These are phyloP conservation scores for Lippia alba DNA, from an alignment of 305 asterid genomes.

Conservation along the genomic window DNA sequence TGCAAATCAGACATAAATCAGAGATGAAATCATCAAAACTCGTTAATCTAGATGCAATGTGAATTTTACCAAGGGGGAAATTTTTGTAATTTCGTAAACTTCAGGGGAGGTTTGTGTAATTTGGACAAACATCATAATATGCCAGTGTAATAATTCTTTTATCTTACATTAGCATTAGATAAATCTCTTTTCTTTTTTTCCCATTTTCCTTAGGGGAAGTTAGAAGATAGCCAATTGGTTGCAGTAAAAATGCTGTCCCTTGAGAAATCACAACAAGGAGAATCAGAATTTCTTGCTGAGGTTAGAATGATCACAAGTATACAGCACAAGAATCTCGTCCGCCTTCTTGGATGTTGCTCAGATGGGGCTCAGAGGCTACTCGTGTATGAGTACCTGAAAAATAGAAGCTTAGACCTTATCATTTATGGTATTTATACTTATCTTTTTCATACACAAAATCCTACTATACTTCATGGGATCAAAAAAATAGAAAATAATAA, in stretches of 20 bases:
- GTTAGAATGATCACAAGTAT: constrained; percentile 77
- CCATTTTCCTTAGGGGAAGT: constrained; percentile 52
- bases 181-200: neutral
- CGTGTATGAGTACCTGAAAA: constrained; percentile 80
- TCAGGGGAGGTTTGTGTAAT: too few species aligned
- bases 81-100: too few species aligned
- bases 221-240: constrained; percentile 62
- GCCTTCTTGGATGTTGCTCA: constrained; percentile 81
- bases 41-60: too few species aligned
- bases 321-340: constrained; percentile 83
- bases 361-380: constrained; percentile 75
- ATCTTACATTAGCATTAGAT: neutral
- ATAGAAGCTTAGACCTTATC: constrained; percentile 72
- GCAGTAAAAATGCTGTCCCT: constrained; percentile 68
- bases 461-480: neutral
- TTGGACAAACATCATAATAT: too few species aligned
- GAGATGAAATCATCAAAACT: too few species aligned
- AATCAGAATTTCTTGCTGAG: constrained; percentile 71
- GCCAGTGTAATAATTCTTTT: neutral
- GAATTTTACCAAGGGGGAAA: too few species aligned
- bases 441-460: neutral
- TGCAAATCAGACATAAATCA: too few species aligned
- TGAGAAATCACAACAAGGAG: constrained; percentile 81
- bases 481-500: too few species aligned
- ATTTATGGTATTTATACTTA: constrained; percentile 53